These are phyloP conservation scores for Gossypium thurberi DNA, from an alignment of 345 rosid genomes.

Conservation along the genomic window DNA sequence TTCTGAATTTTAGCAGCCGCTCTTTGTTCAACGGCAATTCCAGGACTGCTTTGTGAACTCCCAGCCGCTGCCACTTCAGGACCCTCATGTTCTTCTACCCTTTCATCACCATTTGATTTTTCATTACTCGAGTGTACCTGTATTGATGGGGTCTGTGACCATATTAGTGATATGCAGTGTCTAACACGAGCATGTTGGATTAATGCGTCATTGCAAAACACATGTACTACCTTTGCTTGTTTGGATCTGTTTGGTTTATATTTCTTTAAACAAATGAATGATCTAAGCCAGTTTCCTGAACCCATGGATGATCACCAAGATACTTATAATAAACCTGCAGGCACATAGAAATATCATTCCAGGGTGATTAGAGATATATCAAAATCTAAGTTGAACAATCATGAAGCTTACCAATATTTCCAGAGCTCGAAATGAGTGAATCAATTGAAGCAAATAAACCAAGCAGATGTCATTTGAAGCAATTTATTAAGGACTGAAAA, in stretches of 20 bases:
- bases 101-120: conserved; percentile 33
- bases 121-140: conserved; percentile 40
- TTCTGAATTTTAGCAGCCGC: conserved; percentile 60
- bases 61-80: conserved; percentile 13
- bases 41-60: conserved; percentile 4
- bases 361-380: no score
- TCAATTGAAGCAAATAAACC: not conserved
- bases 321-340: not conserved
- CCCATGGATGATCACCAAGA: conserved; percentile 32
- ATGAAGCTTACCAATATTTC: not conserved
- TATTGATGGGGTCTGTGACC: not conserved
- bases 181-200: not conserved
- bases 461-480: not conserved
- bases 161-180: not conserved
- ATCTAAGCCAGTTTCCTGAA: conserved; percentile 50
- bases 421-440: not conserved
- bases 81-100: not conserved
- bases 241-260: conserved; percentile 34
- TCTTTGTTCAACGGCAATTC: conserved; percentile 19
- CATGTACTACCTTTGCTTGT: conserved; percentile 35
- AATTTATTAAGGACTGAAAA: not conserved
- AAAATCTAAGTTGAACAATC: no score
- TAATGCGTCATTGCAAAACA: no score
- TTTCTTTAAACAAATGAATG: conserved; percentile 31
- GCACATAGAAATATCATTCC: no score